Evolutionary conservation across 495 filamentous ascomycete genomes (phyloP).

Genomic region (Tuber indicum): DNA sequence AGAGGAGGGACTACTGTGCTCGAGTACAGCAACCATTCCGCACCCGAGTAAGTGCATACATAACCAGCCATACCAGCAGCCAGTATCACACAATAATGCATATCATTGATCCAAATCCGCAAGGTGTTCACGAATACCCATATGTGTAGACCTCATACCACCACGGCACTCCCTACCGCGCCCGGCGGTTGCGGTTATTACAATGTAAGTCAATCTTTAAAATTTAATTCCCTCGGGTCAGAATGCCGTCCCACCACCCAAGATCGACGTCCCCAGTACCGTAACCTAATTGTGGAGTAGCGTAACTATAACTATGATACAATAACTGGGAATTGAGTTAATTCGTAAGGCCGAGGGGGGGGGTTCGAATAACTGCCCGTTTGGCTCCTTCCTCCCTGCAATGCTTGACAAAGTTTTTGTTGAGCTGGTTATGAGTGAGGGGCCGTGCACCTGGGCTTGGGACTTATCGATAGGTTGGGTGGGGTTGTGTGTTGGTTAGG

Average conservation of each 20-base stretch:
- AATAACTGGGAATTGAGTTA: too few species aligned
- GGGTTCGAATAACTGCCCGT: too few species aligned
- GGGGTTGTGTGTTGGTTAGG: background rate
- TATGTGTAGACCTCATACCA: background rate
- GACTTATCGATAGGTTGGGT: background rate
- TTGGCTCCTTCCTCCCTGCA: background rate
- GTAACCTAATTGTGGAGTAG: background rate
- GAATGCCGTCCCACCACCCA: background rate
- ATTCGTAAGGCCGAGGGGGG: too few species aligned
- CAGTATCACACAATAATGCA: too few species aligned
- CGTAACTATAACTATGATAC: too few species aligned
- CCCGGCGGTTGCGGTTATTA: too few species aligned
- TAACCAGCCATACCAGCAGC: too few species aligned
- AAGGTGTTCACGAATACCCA: background rate
- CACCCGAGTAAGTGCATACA: too few species aligned
- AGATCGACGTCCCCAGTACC: background rate
- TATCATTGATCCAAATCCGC: too few species aligned
- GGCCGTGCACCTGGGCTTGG: background rate
- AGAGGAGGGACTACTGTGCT: too few species aligned
- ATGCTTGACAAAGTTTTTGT: too few species aligned
- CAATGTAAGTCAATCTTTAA: background rate
- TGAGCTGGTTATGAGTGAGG: background rate
- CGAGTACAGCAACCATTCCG: too few species aligned
- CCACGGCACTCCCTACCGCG: background rate
- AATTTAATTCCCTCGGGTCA: background rate